Evolutionary conservation across 1,284 basidiomycete genomes (phyloP).

Genomic region (Chalciporus sp.): DNA sequence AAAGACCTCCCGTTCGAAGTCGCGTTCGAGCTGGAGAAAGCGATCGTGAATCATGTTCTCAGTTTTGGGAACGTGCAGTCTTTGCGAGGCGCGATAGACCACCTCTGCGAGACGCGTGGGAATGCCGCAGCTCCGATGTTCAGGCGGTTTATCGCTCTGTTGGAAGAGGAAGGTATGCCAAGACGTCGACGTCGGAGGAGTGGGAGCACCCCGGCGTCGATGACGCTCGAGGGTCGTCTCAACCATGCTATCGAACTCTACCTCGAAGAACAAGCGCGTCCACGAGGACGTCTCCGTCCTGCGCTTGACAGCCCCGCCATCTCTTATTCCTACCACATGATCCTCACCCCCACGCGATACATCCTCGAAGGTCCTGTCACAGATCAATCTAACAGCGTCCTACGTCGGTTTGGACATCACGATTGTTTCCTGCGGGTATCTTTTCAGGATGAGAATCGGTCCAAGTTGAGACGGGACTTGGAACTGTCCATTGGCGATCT

Average conservation of each 20-base stretch:
- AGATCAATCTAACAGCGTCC: conserved; percentile 64
- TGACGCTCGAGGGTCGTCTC: conserved; percentile 23
- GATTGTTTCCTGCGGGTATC: conserved; percentile 64
- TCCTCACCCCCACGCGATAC: conserved; percentile 54
- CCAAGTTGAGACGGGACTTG: conserved; percentile 50
- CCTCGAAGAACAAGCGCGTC: conserved; percentile 28
- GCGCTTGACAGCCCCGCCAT: conserved; percentile 22
- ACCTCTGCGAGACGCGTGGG: conserved; percentile 20
- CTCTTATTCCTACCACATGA: conserved; percentile 44
- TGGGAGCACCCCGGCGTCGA: not conserved
- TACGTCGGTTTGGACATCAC: conserved; percentile 49
- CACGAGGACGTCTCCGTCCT: conserved; percentile 24
- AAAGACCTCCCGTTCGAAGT: conserved; percentile 35
- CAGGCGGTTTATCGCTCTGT: conserved; percentile 27
- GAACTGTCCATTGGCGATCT: conserved; percentile 48
- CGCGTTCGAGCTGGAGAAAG: conserved; percentile 44
- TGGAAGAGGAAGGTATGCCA: conserved; percentile 20
- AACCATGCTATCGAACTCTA: conserved; percentile 26
- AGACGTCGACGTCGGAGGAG: not conserved
- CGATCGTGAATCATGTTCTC: conserved; percentile 32
- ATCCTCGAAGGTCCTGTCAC: conserved; percentile 55
- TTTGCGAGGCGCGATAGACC: conserved; percentile 22
- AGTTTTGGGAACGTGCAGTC: conserved; percentile 23
- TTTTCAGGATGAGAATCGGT: conserved; percentile 62
- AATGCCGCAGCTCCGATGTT: conserved; percentile 34